phyloP scores from a whole-genome alignment of 164 flowering plant genomes.

The Sextonia rubra region DNA sequence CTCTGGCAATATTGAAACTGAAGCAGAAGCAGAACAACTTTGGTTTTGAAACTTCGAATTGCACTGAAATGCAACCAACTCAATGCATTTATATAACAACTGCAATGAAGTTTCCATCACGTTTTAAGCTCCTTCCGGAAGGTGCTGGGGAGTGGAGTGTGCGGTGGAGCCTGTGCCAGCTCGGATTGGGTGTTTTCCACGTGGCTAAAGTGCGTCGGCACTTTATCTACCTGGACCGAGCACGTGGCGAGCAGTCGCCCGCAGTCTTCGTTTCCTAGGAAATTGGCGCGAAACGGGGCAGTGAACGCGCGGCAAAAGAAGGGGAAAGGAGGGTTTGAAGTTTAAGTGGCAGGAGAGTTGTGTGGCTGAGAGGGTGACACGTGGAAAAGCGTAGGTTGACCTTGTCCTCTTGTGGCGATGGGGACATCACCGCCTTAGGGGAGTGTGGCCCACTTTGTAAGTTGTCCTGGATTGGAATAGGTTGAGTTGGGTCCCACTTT shows the following conservation, averaged over 20 bases:
- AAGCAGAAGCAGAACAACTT: background rate
- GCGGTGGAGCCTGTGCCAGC: conserved; percentile 5
- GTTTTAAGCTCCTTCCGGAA: background rate
- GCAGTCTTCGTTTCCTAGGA: background rate
- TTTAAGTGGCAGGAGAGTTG: background rate
- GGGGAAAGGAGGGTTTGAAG: background rate
- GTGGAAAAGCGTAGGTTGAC: background rate
- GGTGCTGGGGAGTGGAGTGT: background rate
- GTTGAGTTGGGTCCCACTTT: background rate
- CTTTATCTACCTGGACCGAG: conserved; percentile 6
- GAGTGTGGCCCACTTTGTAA: background rate
- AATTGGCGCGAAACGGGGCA: background rate
- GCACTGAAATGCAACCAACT: background rate
- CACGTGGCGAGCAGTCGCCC: background rate
- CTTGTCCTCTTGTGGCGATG: background rate
- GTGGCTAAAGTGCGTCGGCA: background rate
- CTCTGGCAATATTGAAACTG: too few relatives aligned
- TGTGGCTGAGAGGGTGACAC: background rate
- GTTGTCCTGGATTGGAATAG: too few relatives aligned
- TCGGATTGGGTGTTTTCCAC: background rate
- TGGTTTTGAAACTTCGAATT: background rate
- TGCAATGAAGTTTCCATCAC: background rate
- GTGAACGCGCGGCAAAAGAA: background rate
- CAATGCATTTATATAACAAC: background rate
- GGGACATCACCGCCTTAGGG: background rate